Evolutionary conservation across 305 asterid species (phyloP), one percentile per base, ranked within the genome.

Genomic region (Plantago coronopus): DNA sequence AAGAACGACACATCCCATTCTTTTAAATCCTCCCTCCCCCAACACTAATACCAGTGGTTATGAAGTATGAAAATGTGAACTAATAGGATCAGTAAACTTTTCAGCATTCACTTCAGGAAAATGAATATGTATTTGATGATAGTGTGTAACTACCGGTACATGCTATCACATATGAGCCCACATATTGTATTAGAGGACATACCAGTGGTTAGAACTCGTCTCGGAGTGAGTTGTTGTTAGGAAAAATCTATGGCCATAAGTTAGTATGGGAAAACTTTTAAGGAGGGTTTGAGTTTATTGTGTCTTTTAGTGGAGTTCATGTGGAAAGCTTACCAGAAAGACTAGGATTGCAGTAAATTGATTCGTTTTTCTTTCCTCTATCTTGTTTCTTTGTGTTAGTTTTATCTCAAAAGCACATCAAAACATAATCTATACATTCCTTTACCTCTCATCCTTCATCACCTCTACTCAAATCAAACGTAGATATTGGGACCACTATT

Each of bases 301-400:
- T 76, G 80, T 72, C 78, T 60, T 76, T 2, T 69, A 76, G 78
- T 76, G 78, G 82, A 73, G 71, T 67, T 73, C 76, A 74, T 72
- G 82, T 77, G 77, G 82, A 74, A 74, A 77, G 77, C 61, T 51
- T 49, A 40, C 19, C n/a, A 22, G 3, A 34, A 54, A 16, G 14
- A 38, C 23, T 4, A 44, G 49, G 10, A 47, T 50, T 67, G 25
- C 49, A 9, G 57, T 44, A 22, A 18, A 51, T 25, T 17, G 42
- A n/a, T 40, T 20, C 18, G 49, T 18, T 17, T n/a, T 45, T 22
- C 17, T 0, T 31, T 21, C 2, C 12, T 56, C 17, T 53, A 34
- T 46, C 37, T 54, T 34, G 66, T 61, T 40, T 59, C 59, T 27
- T 54, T 54, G 8, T 18, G 10, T 25, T 12, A 53, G 31, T 53